Evolutionary conservation across 257 asterid genomes (phyloP).

Genomic region (Galeopsis tetrahit): DNA sequence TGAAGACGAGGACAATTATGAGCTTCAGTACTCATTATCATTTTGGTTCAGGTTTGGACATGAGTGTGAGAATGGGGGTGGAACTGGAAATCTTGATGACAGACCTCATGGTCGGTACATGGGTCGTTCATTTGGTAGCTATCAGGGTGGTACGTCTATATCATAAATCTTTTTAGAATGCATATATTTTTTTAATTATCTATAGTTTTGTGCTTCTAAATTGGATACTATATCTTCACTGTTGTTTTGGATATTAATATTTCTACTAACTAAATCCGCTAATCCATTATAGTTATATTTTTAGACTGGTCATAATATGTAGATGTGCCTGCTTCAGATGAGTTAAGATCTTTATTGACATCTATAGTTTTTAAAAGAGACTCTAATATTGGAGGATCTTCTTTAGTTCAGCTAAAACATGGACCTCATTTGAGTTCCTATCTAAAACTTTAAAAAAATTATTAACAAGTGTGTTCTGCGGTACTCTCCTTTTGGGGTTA

Average conservation of each 20-base stretch:
- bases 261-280: neutral
- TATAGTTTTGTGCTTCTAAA: neutral
- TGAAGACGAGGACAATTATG: too few relatives aligned
- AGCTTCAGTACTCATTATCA: too few relatives aligned
- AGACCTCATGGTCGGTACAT: conserved; percentile 81
- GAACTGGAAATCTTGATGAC: conserved; percentile 85
- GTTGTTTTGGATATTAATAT: neutral
- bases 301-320: too few relatives aligned
- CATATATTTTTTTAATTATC: conserved; percentile 6
- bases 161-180: conserved; percentile 18
- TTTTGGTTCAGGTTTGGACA: conserved; percentile 62
- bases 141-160: conserved; percentile 63
- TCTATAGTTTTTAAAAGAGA: too few relatives aligned
- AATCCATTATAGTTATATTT: neutral
- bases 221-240: neutral
- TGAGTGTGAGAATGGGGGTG: conserved; percentile 84
- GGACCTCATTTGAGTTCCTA: too few relatives aligned
- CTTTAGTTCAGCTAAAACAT: too few relatives aligned
- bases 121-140: conserved; percentile 80
- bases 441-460: too few relatives aligned
- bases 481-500: too few relatives aligned
- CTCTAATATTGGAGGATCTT: too few relatives aligned
- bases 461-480: too few relatives aligned
- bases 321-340: too few relatives aligned
- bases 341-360: too few relatives aligned